phyloP scores from a whole-genome alignment of 2,329 filamentous ascomycete genomes.

The Fusarium multiceps region DNA sequence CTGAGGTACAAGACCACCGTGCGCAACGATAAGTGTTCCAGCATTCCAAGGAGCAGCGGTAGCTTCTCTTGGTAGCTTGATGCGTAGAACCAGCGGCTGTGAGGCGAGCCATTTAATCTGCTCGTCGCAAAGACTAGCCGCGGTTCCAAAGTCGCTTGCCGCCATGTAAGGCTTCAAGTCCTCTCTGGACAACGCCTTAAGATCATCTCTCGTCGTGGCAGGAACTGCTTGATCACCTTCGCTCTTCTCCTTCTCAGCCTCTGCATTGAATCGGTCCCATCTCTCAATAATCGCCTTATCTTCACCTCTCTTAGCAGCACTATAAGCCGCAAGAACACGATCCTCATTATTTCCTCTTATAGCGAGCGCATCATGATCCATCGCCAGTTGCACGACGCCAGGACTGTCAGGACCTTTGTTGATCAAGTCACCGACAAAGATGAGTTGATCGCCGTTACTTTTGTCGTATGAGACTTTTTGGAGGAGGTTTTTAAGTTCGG shows the following conservation, averaged over 20 bases:
- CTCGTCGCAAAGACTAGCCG: slow-evolving; percentile 3
- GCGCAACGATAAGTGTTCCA: slow-evolving; percentile 68
- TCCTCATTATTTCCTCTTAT: slow-evolving; percentile 93
- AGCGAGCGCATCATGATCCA: slow-evolving; percentile 74
- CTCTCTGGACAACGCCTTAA: neutral
- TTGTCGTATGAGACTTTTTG: slow-evolving; percentile 71
- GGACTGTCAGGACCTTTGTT: slow-evolving; percentile 84
- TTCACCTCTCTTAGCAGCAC: slow-evolving; percentile 14
- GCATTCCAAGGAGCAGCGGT: slow-evolving; percentile 30
- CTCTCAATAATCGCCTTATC: neutral
- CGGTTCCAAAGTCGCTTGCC: slow-evolving; percentile 35
- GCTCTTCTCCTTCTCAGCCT: neutral
- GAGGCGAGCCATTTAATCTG: slow-evolving; percentile 34
- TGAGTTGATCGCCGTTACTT: slow-evolving; percentile 68
- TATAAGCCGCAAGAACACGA: slow-evolving; percentile 69
- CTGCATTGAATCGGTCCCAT: neutral
- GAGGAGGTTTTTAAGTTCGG: slow-evolving; percentile 72
- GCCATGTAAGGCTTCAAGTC: slow-evolving; percentile 30
- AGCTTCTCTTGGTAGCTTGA: slow-evolving; percentile 5
- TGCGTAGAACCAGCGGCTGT: slow-evolving; percentile 27
- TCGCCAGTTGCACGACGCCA: slow-evolving; percentile 79
- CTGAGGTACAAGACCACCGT: slow-evolving; percentile 82
- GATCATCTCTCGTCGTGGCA: neutral
- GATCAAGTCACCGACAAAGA: slow-evolving; percentile 80
- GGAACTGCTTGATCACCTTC: neutral